Base-by-base conservation (phyloP, 257 asterid species). In the Salvia splendens region DNA sequence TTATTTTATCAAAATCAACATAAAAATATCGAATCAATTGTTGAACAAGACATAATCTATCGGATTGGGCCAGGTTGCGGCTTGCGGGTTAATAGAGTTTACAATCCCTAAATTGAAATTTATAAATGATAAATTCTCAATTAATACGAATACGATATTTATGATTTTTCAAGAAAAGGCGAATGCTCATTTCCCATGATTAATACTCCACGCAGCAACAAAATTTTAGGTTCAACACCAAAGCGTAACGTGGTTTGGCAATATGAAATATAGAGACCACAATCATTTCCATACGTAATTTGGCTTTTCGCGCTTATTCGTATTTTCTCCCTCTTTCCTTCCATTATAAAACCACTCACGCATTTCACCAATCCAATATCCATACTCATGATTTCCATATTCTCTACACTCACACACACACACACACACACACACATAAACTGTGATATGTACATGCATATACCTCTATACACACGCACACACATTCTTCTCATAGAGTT, bases 271-370 rank as follows among this genome's bases (percentile, higher is more conserved):
- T 9, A 15, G 56, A 32, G 56, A 32, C 51, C 74, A 72, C 11
- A n/a, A 12, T 43, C 38, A 43, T 43, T 64, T 61, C 33, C 35
- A 60, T 45, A 32, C 35, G 28, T 48, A 17, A 17, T 14, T 60
- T 57, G 24, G 30, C 30, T 24, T 41, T 62, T 54, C 12, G 75
- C 75, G 61, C 61, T 68, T 40, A 46, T 69, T 35, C 60, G 41
- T 41, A 28, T 12, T 42, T 32, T 16, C 47, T 64, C 61, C 60
- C 53, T 64, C 70, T 45, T 40, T 12, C 64, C 45, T 47, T 72
- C 74, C 70, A 78, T 73, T 83, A 83, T 81, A 84, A 76, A 77
- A 71, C 67, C 73, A 41, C 85, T 73, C 69, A 76, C 60, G 57
- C 83, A 73, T 78, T 78, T 20, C 70, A 24, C 68, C 74, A 62